phyloP scores from a whole-genome alignment of 2,329 filamentous ascomycete genomes.

The Penicillium sp. region DNA sequence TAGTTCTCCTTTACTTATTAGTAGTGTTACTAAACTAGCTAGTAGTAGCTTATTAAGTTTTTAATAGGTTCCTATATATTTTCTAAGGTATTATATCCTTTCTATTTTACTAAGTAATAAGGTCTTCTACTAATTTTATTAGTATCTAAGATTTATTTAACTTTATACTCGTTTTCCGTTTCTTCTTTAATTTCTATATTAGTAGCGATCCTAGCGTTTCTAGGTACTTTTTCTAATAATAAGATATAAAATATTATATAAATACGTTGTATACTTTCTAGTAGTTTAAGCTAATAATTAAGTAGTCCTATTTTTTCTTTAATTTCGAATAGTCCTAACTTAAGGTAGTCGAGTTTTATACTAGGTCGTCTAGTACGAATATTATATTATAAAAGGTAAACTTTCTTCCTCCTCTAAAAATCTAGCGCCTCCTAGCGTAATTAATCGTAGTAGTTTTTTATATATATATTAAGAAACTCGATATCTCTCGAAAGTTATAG shows the following conservation, averaged over 20 bases:
- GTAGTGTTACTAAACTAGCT: background rate
- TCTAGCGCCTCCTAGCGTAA: background rate
- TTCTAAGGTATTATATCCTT: background rate
- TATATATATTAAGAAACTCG: background rate
- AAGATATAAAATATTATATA: constrained; percentile 2
- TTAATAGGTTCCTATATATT: background rate
- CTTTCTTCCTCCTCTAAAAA: background rate
- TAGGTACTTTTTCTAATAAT: background rate
- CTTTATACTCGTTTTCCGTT: background rate
- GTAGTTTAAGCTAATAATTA: background rate
- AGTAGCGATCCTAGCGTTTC: background rate
- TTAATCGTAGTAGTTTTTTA: background rate
- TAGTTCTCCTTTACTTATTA: background rate
- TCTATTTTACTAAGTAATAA: background rate
- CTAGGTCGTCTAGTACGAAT: background rate
- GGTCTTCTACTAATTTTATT: background rate
- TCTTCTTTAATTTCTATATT: background rate
- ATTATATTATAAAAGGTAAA: background rate
- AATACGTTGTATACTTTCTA: background rate
- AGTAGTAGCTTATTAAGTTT: background rate
- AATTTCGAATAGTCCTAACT: background rate
- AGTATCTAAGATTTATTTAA: background rate
- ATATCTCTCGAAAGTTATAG: background rate
- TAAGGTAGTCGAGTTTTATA: background rate
- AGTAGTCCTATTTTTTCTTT: background rate